These are phyloP conservation scores for Gaeumannomyces tritici DNA, from an alignment of 2,329 filamentous ascomycete species.

Conservation along the genomic window DNA sequence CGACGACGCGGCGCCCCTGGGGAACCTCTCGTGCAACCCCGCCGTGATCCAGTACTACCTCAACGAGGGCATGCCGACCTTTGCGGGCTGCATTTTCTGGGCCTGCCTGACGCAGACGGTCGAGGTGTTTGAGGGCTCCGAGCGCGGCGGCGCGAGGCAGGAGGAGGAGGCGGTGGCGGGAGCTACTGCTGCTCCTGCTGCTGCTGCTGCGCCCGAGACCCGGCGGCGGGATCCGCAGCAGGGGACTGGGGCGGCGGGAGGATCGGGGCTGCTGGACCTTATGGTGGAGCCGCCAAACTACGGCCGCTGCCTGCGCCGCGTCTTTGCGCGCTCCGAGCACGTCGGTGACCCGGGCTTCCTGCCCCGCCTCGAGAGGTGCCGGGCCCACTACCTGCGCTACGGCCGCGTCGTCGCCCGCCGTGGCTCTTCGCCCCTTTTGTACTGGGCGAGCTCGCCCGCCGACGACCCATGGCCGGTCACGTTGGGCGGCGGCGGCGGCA, in stretches of 20 bases:
- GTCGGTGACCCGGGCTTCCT: neutral
- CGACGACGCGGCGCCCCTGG: too few relatives aligned
- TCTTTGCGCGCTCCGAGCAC: neutral
- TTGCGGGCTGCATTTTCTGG: slow-evolving; percentile 10
- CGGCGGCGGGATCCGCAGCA: too few relatives aligned
- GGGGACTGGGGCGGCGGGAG: neutral
- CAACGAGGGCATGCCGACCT: slow-evolving; percentile 3
- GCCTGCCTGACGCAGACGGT: slow-evolving; percentile 4
- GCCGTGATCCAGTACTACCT: slow-evolving; percentile 6
- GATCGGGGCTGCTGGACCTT: too few relatives aligned
- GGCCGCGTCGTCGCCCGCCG: neutral
- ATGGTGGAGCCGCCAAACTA: too few relatives aligned
- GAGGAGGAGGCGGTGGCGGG: too few relatives aligned
- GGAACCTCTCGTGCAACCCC: neutral
- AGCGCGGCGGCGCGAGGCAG: neutral
- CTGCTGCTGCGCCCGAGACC: too few relatives aligned
- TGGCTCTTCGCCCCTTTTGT: neutral
- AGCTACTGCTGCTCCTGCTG: too few relatives aligned
- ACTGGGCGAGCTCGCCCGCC: neutral
- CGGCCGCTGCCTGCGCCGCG: neutral
- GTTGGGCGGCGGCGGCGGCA: too few relatives aligned
- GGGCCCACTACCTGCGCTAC: neutral
- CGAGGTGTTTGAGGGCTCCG: neutral
- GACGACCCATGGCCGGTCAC: too few relatives aligned
- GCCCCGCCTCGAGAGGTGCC: neutral